phyloP scores from a whole-genome alignment of 352 stramenopile genomes.

The Albugo candida region DNA sequence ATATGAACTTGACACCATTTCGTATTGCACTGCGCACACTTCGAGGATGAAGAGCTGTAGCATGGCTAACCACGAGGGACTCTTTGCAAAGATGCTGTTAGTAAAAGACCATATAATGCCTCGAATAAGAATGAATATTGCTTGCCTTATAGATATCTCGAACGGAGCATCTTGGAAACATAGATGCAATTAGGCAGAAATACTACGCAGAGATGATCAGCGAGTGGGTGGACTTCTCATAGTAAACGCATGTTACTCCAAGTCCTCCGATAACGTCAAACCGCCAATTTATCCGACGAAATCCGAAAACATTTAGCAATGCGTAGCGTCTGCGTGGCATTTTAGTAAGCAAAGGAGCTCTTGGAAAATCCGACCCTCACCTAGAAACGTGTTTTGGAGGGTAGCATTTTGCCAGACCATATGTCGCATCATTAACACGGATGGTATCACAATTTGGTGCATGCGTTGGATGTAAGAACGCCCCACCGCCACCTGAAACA shows the following conservation, averaged over 20 bases:
- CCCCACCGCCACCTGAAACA: slow-evolving; percentile 78
- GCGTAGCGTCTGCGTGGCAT: slow-evolving; percentile 39
- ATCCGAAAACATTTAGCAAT: slow-evolving; percentile 68
- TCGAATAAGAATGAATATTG: too few species aligned
- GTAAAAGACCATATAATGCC: too few species aligned
- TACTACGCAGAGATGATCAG: slow-evolving; percentile 26
- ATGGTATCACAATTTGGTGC: slow-evolving; percentile 28
- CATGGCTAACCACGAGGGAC: slow-evolving; percentile 21
- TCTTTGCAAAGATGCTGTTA: slow-evolving; percentile 3
- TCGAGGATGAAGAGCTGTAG: slow-evolving; percentile 25
- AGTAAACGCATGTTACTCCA: slow-evolving; percentile 20
- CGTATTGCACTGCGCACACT: slow-evolving; percentile 27
- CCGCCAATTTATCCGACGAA: slow-evolving; percentile 85
- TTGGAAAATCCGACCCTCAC: slow-evolving; percentile 11
- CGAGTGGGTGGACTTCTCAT: neutral
- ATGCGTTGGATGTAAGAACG: slow-evolving; percentile 82
- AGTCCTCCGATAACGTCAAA: slow-evolving; percentile 83
- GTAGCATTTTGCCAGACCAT: slow-evolving; percentile 69
- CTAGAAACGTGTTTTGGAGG: slow-evolving; percentile 53
- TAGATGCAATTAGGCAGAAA: slow-evolving; percentile 80
- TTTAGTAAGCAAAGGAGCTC: too few species aligned
- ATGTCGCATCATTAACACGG: slow-evolving; percentile 41
- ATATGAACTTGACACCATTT: slow-evolving; percentile 60
- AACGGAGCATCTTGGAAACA: slow-evolving; percentile 83
- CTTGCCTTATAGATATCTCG: slow-evolving; percentile 26